A percentile compares a stretch with the other conserved stretches of the same genome.
Evolutionary conservation across 2,329 filamentous ascomycete genomes (phyloP).

Genomic region (Fusarium falciforme): DNA sequence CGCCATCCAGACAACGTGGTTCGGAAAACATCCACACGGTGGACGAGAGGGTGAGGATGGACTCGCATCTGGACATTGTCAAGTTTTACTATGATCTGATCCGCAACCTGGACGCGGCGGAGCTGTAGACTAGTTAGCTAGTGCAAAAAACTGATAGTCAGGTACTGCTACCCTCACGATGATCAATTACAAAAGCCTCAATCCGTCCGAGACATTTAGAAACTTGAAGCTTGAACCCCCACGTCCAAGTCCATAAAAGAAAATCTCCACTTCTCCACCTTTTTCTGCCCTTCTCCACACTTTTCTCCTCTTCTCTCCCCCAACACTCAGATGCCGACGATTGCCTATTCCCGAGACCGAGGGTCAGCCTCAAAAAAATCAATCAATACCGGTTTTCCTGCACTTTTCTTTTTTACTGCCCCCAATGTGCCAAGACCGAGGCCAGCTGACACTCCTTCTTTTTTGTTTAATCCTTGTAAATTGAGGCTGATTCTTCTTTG

Average conservation of each 20-base stretch:
- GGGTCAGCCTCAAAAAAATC: constrained; percentile 5
- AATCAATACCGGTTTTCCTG: constrained; percentile 1
- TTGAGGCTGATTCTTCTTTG: neutral
- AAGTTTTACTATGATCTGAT: constrained; percentile 59
- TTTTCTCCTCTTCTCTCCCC: constrained; percentile 29
- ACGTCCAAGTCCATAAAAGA: neutral
- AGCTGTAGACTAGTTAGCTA: constrained; percentile 29
- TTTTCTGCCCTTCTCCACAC: constrained; percentile 18
- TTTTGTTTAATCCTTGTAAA: neutral
- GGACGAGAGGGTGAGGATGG: constrained; percentile 54
- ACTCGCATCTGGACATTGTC: constrained; percentile 54
- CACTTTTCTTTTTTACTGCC: neutral
- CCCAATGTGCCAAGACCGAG: neutral
- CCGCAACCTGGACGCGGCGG: constrained; percentile 57
- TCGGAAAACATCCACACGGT: constrained; percentile 54
- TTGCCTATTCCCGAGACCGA: constrained; percentile 4
- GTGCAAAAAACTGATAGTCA: neutral
- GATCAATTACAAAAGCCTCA: neutral
- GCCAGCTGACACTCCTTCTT: neutral
- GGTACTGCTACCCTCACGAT: neutral
- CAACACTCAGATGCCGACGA: constrained; percentile 4
- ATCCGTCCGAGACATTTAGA: neutral
- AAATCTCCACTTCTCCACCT: neutral
- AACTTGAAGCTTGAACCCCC: constrained; percentile 3
- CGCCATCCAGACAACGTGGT: constrained; percentile 47